Conservation (phyloP, 192 early-diverging fungal genomes). For the Umbelopsis vinacea region DNA sequence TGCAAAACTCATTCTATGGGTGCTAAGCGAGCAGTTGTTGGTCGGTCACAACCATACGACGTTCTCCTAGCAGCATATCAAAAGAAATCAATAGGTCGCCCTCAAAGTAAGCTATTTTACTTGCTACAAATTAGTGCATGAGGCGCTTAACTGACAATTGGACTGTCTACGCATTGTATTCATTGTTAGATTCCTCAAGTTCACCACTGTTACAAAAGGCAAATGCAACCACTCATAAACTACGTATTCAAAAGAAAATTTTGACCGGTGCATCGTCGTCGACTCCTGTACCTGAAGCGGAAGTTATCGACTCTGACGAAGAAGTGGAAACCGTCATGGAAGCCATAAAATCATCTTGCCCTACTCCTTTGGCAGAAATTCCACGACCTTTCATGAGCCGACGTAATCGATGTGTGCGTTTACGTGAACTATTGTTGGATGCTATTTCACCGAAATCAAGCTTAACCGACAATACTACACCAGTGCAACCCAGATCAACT, state of each 20-base stretch:
- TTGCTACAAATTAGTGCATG: neutral
- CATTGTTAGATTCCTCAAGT: neutral
- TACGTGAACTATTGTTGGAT: conserved; percentile 69
- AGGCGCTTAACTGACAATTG: neutral
- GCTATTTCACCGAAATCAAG: conserved; percentile 52
- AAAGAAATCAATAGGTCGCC: conserved; percentile 66
- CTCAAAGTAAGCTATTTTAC: conserved; percentile 55
- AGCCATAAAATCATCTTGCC: conserved; percentile 64
- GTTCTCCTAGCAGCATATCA: conserved; percentile 74
- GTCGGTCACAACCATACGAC: conserved; percentile 86
- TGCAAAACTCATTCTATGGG: conserved; percentile 96
- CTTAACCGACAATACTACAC: conserved; percentile 16
- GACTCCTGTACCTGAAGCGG: conserved; percentile 41
- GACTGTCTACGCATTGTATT: neutral
- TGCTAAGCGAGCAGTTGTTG: conserved; percentile 81
- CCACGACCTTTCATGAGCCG: conserved; percentile 54
- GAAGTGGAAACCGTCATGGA: conserved; percentile 72
- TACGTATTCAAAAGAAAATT: conserved; percentile 7
- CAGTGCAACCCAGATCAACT: neutral
- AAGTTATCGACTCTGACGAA: conserved; percentile 69
- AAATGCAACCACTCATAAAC: neutral
- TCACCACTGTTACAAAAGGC: conserved; percentile 14
- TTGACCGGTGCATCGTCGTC: conserved; percentile 1
- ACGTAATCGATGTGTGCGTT: conserved; percentile 61
- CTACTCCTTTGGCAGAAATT: conserved; percentile 63